These are phyloP conservation scores for Candida silvicultrix DNA, from an alignment of 805 yeast genomes.

Conservation along the genomic window DNA sequence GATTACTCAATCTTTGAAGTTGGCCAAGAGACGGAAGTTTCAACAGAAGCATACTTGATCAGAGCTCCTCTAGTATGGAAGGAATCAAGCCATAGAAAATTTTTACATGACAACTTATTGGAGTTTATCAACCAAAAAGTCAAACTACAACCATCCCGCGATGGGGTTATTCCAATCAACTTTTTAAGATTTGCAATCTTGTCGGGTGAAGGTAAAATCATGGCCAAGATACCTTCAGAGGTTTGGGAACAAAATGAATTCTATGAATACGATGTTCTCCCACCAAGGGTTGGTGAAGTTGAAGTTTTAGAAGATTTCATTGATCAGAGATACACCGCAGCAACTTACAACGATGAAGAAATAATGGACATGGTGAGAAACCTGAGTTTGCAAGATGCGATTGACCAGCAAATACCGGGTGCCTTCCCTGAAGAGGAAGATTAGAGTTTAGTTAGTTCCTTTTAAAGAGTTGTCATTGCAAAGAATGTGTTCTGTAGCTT, in stretches of 20 bases:
- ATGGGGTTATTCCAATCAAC: constrained; percentile 44
- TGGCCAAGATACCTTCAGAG: constrained; percentile 60
- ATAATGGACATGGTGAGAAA: constrained; percentile 21
- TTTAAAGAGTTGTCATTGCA: too few species aligned
- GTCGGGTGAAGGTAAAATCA: constrained; percentile 63
- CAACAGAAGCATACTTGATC: constrained; percentile 51
- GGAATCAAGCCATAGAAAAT: constrained; percentile 36
- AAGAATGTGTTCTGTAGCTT: too few species aligned
- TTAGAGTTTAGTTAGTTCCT: not conserved
- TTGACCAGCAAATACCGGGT: not conserved
- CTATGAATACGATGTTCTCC: constrained; percentile 66
- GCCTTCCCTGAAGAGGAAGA: not conserved
- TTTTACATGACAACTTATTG: constrained; percentile 38
- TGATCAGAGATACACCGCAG: constrained; percentile 23
- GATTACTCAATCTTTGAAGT: constrained; percentile 20
- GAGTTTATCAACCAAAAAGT: constrained; percentile 14
- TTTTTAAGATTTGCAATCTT: constrained; percentile 61
- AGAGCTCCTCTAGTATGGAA: constrained; percentile 54
- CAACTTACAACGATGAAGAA: constrained; percentile 15
- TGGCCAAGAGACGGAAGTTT: constrained; percentile 27
- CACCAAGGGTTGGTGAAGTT: constrained; percentile 47
- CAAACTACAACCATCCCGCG: constrained; percentile 11
- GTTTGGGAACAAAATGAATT: constrained; percentile 59
- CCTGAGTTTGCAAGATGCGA: constrained; percentile 19
- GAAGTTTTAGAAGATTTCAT: constrained; percentile 29